These are phyloP conservation scores for Lactuca saligna DNA, from an alignment of 129 eudicot species.

Conservation along the genomic window DNA sequence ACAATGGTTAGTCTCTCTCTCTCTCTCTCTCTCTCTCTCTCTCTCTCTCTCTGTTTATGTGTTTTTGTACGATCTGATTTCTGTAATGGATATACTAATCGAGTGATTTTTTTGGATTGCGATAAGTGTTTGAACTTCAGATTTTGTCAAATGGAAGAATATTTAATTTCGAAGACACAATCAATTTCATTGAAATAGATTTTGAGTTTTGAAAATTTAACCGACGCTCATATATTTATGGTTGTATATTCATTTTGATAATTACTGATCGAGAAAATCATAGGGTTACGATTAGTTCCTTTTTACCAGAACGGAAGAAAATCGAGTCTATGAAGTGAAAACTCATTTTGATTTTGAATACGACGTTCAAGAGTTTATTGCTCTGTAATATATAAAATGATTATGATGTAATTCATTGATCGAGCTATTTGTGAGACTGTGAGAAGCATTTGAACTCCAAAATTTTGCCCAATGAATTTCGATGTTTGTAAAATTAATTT, in stretches of 20 bases:
- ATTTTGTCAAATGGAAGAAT: background rate
- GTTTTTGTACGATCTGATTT: conserved; percentile 5
- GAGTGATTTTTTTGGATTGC: background rate
- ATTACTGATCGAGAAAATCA: background rate
- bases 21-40: background rate
- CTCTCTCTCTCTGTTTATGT: background rate
- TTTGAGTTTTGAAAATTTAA: background rate
- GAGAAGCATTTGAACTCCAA: background rate
- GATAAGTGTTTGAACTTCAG: background rate
- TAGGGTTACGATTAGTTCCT: background rate
- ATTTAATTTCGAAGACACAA: background rate
- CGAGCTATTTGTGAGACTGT: background rate
- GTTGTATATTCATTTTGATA: background rate
- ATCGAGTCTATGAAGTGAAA: background rate
- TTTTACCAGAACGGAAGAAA: background rate
- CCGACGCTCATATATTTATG: background rate
- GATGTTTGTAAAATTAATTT: background rate
- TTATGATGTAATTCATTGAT: background rate
- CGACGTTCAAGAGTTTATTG: background rate
- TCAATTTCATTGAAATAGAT: background rate
- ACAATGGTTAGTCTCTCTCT: conserved; percentile 42
- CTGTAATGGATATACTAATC: background rate
- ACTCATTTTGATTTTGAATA: background rate
- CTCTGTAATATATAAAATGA: background rate
- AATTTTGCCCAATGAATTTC: background rate